Percentiles rank a stretch among this genome's conserved stretches.
Evolutionary conservation across 2,329 filamentous ascomycete species (phyloP).

Genomic region (Arthrinium phaeospermum): DNA sequence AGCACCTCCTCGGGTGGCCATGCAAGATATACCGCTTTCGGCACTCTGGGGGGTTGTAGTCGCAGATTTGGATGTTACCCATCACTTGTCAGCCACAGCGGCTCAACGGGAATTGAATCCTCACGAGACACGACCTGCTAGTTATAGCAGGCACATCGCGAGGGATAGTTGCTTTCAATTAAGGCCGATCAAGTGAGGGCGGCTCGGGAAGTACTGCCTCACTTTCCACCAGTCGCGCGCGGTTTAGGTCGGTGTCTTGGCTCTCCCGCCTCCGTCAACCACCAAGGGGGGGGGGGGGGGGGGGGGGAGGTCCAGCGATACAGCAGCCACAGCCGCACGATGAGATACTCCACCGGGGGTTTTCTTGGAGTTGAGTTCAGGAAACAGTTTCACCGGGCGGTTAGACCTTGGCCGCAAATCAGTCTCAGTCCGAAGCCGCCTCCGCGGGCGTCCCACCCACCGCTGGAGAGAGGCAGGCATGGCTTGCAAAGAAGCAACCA

Average conservation of each 20-base stretch:
- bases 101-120: neutral
- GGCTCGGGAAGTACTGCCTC: conserved; percentile 13
- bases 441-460: conserved; percentile 2
- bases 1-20: neutral
- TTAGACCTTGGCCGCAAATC: conserved; percentile 14
- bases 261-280: neutral
- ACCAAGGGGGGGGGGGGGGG: no score
- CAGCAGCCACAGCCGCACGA: neutral
- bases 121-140: neutral
- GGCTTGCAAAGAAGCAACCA: conserved; percentile 4
- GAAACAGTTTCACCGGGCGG: conserved; percentile 12
- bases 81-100: conserved; percentile 12
- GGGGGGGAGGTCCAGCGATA: neutral
- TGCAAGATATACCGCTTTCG: conserved; percentile 15
- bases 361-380: neutral
- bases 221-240: conserved; percentile 9
- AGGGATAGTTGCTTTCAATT: neutral
- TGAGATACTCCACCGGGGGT: neutral
- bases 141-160: neutral
- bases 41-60: neutral
- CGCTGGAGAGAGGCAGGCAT: neutral
- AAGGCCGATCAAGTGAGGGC: neutral
- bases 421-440: conserved; percentile 2
- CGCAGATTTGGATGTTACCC: conserved; percentile 3
- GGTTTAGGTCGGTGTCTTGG: neutral